phyloP scores from a whole-genome alignment of 2,329 filamentous ascomycete genomes.

The Fusarium poae region DNA sequence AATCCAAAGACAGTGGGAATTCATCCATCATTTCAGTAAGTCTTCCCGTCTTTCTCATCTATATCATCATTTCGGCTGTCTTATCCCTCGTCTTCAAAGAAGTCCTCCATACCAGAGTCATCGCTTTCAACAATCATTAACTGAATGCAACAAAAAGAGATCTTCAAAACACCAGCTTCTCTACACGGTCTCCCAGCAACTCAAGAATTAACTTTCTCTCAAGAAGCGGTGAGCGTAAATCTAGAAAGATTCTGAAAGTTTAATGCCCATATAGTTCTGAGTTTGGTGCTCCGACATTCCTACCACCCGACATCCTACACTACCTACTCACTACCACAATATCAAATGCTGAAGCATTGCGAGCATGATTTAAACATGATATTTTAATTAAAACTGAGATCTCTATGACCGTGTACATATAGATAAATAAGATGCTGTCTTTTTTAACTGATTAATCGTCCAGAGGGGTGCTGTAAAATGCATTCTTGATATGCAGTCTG shows the following conservation, averaged over 20 bases:
- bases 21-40: neutral
- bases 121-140: conserved; percentile 7
- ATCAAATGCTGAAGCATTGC: neutral
- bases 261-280: conserved; percentile 21
- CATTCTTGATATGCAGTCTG: conserved; percentile 36
- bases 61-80: neutral
- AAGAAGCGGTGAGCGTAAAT: conserved; percentile 26
- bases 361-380: neutral
- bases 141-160: conserved; percentile 14
- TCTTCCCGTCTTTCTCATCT: neutral
- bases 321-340: neutral
- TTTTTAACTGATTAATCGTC: neutral
- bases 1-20: neutral
- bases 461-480: conserved; percentile 29
- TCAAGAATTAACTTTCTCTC: conserved; percentile 35
- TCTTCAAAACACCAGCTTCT: conserved; percentile 30
- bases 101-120: conserved; percentile 1
- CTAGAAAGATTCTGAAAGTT: conserved; percentile 39
- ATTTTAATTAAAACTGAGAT: neutral
- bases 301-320: neutral
- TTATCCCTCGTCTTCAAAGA: neutral
- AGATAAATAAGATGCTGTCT: neutral
- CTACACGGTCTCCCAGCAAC: conserved; percentile 37
- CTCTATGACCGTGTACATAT: neutral
- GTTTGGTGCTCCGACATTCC: conserved; percentile 36